Percentiles rank a stretch among this genome's conserved stretches.
Evolutionary conservation across 768 basidiomycete genomes (phyloP).

Genomic region (Podaxis carcinomalis): DNA sequence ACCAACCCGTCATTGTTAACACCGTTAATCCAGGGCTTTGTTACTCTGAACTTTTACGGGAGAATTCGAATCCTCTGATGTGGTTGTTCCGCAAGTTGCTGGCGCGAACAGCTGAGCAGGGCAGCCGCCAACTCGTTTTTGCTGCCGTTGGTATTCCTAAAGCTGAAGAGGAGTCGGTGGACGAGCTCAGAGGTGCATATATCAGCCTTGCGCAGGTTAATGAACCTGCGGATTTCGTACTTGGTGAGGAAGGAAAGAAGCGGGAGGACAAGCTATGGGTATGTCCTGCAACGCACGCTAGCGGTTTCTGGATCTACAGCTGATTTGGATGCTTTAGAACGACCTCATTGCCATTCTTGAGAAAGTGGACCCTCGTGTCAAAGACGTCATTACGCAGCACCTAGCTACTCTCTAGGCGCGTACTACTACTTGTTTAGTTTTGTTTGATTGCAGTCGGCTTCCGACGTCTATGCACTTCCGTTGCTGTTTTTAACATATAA

Average conservation of each 20-base stretch:
- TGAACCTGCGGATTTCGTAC: constrained; percentile 26
- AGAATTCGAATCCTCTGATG: background rate
- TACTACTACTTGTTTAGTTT: too few relatives aligned
- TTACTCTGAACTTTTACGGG: constrained; percentile 27
- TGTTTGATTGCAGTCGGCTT: too few relatives aligned
- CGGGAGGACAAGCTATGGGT: constrained; percentile 29
- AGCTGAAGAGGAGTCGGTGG: background rate
- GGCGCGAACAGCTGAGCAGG: constrained; percentile 34
- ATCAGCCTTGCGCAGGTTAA: constrained; percentile 19
- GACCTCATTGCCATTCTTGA: constrained; percentile 1
- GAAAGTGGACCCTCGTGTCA: constrained; percentile 1
- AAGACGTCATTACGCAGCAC: background rate
- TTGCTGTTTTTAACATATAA: too few relatives aligned
- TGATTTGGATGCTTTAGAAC: background rate
- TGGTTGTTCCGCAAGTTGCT: constrained; percentile 16
- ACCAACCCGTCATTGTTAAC: constrained; percentile 29
- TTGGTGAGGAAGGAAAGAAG: constrained; percentile 23
- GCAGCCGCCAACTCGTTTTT: constrained; percentile 30
- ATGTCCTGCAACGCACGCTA: background rate
- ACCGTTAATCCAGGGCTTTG: constrained; percentile 42
- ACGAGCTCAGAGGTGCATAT: constrained; percentile 24
- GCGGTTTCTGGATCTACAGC: background rate
- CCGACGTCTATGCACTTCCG: too few relatives aligned
- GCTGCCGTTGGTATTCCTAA: constrained; percentile 22
- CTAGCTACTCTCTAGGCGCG: background rate